Conservation (phyloP, 2,329 filamentous ascomycete species). For the Zasmidium angulare region DNA sequence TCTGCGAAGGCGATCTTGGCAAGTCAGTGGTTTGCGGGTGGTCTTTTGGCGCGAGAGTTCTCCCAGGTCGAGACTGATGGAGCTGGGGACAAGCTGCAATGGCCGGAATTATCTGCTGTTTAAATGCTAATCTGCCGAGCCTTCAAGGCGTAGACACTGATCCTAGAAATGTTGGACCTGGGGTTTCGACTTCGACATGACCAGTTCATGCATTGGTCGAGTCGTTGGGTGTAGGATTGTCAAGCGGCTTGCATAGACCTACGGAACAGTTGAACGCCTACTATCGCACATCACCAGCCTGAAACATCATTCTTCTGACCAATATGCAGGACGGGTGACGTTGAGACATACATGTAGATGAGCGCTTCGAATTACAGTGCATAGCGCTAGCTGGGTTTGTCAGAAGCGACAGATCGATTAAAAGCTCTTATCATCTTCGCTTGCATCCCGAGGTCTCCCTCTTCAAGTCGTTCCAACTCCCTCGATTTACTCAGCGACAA, state of each 20-base stretch:
- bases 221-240: no score
- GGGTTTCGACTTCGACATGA: no score
- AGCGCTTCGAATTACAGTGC: background rate
- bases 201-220: no score
- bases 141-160: background rate
- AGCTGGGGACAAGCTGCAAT: background rate
- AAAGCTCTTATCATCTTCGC: background rate
- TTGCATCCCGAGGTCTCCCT: background rate
- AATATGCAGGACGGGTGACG: no score
- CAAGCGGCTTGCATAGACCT: no score
- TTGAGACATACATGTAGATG: no score
- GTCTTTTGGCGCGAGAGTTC: background rate
- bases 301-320: no score
- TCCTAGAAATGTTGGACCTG: background rate
- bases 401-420: background rate
- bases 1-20: conserved; percentile 25
- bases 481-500: no score
- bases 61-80: background rate
- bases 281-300: no score
- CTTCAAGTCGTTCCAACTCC: background rate
- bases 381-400: background rate
- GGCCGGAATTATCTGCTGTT: background rate
- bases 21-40: conserved; percentile 16
- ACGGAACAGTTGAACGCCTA: no score
- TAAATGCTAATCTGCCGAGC: background rate